These are phyloP conservation scores for Tolypocladium ophioglossoides DNA, from an alignment of 2,329 filamentous ascomycete species.

Conservation along the genomic window DNA sequence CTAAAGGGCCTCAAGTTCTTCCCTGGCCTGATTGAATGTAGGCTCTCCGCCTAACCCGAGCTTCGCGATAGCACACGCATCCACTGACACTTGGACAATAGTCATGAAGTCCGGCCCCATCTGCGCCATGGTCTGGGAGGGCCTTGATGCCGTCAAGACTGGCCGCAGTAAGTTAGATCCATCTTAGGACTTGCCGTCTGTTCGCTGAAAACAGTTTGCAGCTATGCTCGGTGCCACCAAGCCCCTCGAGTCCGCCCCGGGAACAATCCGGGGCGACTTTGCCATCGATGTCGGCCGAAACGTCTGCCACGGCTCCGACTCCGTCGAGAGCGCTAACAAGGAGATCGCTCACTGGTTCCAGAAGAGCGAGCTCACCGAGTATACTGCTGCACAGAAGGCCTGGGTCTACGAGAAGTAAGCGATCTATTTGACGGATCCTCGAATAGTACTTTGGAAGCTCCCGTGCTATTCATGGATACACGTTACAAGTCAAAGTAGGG, in stretches of 20 bases:
- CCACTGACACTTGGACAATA: constrained; percentile 26
- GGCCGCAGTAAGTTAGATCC: constrained; percentile 60
- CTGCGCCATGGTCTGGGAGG: constrained; percentile 99
- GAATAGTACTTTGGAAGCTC: not conserved
- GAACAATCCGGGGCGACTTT: constrained; percentile 95
- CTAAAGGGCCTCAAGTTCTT: constrained; percentile 81
- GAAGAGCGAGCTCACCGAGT: constrained; percentile 76
- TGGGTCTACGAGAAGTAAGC: constrained; percentile 78
- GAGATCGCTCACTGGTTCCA: constrained; percentile 99
- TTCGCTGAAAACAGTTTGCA: constrained; percentile 19
- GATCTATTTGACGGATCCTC: not conserved
- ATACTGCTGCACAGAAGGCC: constrained; percentile 63
- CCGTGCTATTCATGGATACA: not conserved
- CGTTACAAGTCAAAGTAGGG: not conserved
- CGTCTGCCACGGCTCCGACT: constrained; percentile 99
- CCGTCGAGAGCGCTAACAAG: constrained; percentile 98
- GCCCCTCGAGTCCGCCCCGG: constrained; percentile 85
- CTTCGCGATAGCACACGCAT: not conserved
- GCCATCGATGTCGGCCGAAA: constrained; percentile 81
- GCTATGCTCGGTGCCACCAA: constrained; percentile 97
- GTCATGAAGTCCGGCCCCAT: constrained; percentile 97
- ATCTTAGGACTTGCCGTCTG: not conserved
- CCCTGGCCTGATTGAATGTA: constrained; percentile 84
- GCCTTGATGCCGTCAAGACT: constrained; percentile 97
- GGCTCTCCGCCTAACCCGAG: constrained; percentile 16